A percentile compares a stretch with the other conserved stretches of the same genome.
Evolutionary conservation across 169 alveolate genomes (phyloP).

Genomic region (Plasmodium gonderi): DNA sequence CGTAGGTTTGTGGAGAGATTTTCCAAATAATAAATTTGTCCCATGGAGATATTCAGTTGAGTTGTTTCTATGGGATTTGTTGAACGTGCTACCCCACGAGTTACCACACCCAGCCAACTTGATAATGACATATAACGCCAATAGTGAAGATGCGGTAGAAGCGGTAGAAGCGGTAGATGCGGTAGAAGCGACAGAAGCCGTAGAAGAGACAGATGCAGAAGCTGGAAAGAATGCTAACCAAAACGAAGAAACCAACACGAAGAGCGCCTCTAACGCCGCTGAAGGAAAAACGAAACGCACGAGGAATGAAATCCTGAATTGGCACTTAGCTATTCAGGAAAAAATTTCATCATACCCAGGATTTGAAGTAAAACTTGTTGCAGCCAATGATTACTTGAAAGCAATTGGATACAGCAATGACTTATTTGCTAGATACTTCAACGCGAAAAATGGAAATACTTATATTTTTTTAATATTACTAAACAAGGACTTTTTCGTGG

Average conservation of each 20-base stretch:
- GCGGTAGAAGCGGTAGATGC: not conserved
- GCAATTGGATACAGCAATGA: slow-evolving; percentile 8
- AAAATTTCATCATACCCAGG: not conserved
- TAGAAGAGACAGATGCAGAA: not conserved
- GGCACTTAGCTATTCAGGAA: slow-evolving; percentile 1
- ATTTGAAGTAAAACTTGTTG: slow-evolving; percentile 26
- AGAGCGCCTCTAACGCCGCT: too few relatives aligned
- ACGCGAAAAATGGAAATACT: slow-evolving; percentile 10
- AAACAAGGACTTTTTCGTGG: slow-evolving; percentile 30
- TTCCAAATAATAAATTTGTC: slow-evolving; percentile 8
- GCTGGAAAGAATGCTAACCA: not conserved
- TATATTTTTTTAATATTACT: slow-evolving; percentile 26
- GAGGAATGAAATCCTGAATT: not conserved
- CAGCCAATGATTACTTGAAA: slow-evolving; percentile 30
- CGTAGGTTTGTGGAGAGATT: slow-evolving; percentile 72
- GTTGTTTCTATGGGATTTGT: slow-evolving; percentile 60
- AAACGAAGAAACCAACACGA: too few relatives aligned
- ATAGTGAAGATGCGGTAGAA: not conserved
- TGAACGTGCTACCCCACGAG: slow-evolving; percentile 45
- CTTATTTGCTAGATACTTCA: not conserved
- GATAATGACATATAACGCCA: slow-evolving; percentile 2
- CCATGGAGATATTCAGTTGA: slow-evolving; percentile 59
- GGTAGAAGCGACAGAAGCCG: not conserved
- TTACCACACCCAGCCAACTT: slow-evolving; percentile 61
- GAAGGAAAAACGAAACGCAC: not conserved